Evolutionary conservation across 23 red algal species (phyloP).

Genomic region (Gracilaria gracilis): DNA sequence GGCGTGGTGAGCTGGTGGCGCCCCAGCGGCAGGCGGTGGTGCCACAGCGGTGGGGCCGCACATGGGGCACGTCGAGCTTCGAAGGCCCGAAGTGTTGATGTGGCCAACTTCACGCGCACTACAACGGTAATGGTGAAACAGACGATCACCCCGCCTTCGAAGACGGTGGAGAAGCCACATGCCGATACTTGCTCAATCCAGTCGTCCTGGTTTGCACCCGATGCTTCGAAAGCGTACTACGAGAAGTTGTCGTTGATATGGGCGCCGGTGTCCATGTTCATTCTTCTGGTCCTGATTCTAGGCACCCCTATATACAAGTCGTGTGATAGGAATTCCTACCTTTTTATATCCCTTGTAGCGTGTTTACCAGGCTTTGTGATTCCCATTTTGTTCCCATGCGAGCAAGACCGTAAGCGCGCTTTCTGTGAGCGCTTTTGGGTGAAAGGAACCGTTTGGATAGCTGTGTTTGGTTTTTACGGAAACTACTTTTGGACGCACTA

Average conservation of each 20-base stretch:
- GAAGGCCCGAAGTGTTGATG: no score
- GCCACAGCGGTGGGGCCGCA: no score
- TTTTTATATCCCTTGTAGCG: conserved; percentile 62
- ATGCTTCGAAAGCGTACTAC: conserved; percentile 74
- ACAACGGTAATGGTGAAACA: neutral
- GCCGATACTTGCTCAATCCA: neutral
- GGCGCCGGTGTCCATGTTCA: conserved; percentile 69
- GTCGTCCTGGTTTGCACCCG: conserved; percentile 55
- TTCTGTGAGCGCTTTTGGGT: conserved; percentile 78
- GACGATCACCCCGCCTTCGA: neutral
- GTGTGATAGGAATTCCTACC: conserved; percentile 73
- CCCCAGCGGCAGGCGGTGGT: no score
- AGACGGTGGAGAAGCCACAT: neutral
- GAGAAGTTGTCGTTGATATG: conserved; percentile 82
- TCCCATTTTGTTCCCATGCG: conserved; percentile 55
- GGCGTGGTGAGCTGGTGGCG: no score
- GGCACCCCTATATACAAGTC: conserved; percentile 72
- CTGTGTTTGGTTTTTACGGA: conserved; percentile 91
- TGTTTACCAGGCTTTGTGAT: conserved; percentile 63
- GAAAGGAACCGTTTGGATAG: conserved; percentile 90
- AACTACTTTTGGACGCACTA: conserved; percentile 99
- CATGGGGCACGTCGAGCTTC: no score
- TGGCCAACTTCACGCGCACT: no score
- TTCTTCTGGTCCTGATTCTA: conserved; percentile 77
- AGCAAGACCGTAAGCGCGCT: conserved; percentile 47